These are phyloP conservation scores for Pochonia chlamydosporia DNA, from an alignment of 2,329 filamentous ascomycete species.

Conservation along the genomic window DNA sequence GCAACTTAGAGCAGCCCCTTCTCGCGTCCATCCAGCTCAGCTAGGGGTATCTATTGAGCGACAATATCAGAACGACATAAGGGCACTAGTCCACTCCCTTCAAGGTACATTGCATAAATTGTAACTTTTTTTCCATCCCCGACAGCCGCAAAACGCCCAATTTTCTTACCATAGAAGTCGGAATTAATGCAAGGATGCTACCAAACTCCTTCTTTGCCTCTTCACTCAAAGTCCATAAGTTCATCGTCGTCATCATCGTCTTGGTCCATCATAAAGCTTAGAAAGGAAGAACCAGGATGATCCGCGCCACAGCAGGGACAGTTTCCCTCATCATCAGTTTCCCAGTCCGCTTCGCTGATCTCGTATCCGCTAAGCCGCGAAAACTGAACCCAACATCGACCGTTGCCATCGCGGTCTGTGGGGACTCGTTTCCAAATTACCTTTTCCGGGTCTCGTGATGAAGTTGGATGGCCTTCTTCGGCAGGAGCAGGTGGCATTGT, in stretches of 20 bases:
- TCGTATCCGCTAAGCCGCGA: constrained; percentile 33
- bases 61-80: not conserved
- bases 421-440: constrained; percentile 49
- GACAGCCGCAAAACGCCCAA: not conserved
- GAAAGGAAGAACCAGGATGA: constrained; percentile 29
- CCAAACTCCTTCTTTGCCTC: not conserved
- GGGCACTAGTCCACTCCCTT: not conserved
- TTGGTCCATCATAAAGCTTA: constrained; percentile 21
- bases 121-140: not conserved
- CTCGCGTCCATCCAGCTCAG: not conserved
- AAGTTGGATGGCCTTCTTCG: constrained; percentile 38
- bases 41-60: not conserved
- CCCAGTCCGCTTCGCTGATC: constrained; percentile 24
- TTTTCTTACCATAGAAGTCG: not conserved
- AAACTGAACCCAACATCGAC: constrained; percentile 45
- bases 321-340: constrained; percentile 28
- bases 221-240: constrained; percentile 5
- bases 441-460: constrained; percentile 33
- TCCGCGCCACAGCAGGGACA: constrained; percentile 36
- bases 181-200: not conserved
- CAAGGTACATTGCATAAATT: not conserved
- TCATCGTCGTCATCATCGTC: constrained; percentile 10
- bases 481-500: constrained; percentile 33
- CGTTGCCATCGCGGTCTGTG: constrained; percentile 28
- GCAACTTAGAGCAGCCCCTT: not conserved